Percentiles rank a stretch among this genome's conserved stretches.
Evolutionary conservation across 73 alveolate species (phyloP).

Genomic region (Vitrella brassicaformis): DNA sequence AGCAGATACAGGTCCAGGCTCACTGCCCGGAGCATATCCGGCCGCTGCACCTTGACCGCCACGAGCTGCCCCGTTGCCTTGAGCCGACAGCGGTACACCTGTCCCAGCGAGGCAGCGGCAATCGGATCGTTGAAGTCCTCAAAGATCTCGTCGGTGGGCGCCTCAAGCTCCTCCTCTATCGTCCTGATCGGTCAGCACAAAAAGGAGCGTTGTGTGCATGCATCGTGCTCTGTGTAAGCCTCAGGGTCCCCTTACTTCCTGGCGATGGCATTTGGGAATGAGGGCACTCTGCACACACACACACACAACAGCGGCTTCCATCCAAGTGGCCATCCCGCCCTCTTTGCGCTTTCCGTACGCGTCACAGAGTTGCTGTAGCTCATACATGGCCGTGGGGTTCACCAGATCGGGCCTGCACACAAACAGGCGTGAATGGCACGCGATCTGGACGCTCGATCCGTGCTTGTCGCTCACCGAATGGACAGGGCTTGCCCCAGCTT

Average conservation of each 20-base stretch:
- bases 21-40: background rate
- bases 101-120: background rate
- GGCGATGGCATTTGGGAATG: background rate
- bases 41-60: background rate
- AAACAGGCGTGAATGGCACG: too few species aligned
- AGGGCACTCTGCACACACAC: too few species aligned
- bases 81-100: background rate
- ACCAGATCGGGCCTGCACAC: background rate
- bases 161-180: background rate
- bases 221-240: too few species aligned
- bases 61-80: background rate
- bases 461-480: background rate
- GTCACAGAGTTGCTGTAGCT: background rate
- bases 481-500: background rate
- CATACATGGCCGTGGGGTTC: background rate
- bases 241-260: background rate
- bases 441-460: too few species aligned
- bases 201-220: too few species aligned
- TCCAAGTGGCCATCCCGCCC: too few species aligned
- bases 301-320: too few species aligned
- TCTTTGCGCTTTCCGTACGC: too few species aligned
- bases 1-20: background rate
- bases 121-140: background rate
- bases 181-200: too few species aligned
- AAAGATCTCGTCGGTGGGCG: background rate